Evolutionary conservation across 805 yeast genomes (phyloP).

Genomic region (Teunomyces pallodes): DNA sequence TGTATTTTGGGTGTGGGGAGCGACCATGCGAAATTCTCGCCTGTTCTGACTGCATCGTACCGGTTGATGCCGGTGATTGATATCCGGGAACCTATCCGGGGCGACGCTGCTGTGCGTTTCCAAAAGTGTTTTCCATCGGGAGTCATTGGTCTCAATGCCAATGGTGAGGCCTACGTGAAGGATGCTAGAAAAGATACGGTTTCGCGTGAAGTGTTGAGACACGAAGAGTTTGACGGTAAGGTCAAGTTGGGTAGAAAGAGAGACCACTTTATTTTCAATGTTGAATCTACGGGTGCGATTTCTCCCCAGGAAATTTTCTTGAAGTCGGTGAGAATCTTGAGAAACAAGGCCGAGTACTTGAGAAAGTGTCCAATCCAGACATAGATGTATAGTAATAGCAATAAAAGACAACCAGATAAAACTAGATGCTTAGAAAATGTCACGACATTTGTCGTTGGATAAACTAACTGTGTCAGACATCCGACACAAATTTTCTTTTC

Average conservation of each 20-base stretch:
- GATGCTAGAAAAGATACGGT: constrained; percentile 96
- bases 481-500: too few relatives aligned
- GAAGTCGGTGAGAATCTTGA: constrained; percentile 82
- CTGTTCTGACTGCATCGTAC: constrained; percentile 95
- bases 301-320: constrained; percentile 93
- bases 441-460: too few relatives aligned
- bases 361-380: constrained; percentile 75
- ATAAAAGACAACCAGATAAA: background rate
- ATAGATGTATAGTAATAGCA: constrained; percentile 17
- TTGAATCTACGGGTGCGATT: constrained; percentile 96
- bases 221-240: constrained; percentile 83
- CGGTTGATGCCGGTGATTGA: constrained; percentile 86
- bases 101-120: constrained; percentile 73
- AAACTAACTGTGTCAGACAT: too few relatives aligned
- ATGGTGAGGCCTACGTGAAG: constrained; percentile 72
- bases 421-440: background rate
- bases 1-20: constrained; percentile 89
- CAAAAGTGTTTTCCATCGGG: constrained; percentile 92
- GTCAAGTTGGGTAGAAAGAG: constrained; percentile 89
- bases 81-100: constrained; percentile 69
- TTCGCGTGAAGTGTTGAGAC: constrained; percentile 92
- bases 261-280: constrained; percentile 91
- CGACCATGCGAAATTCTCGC: constrained; percentile 97
- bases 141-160: constrained; percentile 70
- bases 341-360: constrained; percentile 78